These are phyloP conservation scores for Gossypium arboreum DNA, from an alignment of 345 rosid genomes.

Conservation along the genomic window DNA sequence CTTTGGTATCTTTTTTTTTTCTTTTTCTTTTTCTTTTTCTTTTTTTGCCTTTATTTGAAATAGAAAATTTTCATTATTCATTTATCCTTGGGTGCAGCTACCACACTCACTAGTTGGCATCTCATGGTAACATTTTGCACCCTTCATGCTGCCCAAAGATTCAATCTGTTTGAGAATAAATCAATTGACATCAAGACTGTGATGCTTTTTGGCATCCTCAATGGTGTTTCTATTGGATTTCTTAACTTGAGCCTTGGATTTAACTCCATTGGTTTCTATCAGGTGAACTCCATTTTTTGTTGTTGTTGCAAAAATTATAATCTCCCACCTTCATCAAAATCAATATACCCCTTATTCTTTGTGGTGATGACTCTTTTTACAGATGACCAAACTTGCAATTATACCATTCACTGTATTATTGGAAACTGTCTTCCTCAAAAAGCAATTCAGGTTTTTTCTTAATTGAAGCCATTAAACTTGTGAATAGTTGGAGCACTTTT, in stretches of 20 bases:
- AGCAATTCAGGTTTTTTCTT: conserved; percentile 71
- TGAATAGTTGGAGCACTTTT: neutral
- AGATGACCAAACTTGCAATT: conserved; percentile 99
- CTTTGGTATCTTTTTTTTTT: conserved; percentile 53
- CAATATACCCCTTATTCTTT: neutral
- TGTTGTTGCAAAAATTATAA: neutral
- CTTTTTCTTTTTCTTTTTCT: neutral
- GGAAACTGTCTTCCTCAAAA: conserved; percentile 88
- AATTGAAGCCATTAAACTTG: neutral
- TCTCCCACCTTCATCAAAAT: neutral
- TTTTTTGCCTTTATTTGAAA: neutral
- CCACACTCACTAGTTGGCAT: conserved; percentile 98
- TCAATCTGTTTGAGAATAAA: conserved; percentile 80
- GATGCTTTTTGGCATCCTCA: conserved; percentile 87
- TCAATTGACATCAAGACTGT: conserved; percentile 79
- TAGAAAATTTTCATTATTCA: neutral
- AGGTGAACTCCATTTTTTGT: conserved; percentile 35
- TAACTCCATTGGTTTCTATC: conserved; percentile 96
- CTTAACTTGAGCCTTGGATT: conserved; percentile 95
- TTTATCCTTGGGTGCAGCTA: conserved; percentile 44
- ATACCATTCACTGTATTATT: conserved; percentile 92
- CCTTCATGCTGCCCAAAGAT: conserved; percentile 72
- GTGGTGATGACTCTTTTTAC: conserved; percentile 18
- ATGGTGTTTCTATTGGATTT: conserved; percentile 93
- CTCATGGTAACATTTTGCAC: conserved; percentile 92